Conservation (phyloP, 2,329 filamentous ascomycete species). For the Thermoascus crustaceus region DNA sequence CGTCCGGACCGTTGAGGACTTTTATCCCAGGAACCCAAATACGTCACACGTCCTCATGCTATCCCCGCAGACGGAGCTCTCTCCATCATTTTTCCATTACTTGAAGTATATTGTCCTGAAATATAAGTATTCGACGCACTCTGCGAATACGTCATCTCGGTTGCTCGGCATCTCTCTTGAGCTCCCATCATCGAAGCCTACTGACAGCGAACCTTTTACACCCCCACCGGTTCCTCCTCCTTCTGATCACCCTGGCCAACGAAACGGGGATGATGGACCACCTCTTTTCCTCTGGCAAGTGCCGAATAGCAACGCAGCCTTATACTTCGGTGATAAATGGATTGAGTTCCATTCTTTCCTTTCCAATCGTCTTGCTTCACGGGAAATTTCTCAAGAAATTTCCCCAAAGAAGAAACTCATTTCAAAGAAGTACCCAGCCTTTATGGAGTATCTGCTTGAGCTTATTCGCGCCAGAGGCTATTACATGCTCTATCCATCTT, state of each 20-base stretch:
- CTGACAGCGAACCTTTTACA: constrained; percentile 47
- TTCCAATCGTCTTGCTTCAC: constrained; percentile 47
- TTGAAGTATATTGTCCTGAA: constrained; percentile 69
- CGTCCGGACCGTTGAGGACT: constrained; percentile 72
- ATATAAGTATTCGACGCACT: constrained; percentile 60
- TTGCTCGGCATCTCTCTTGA: constrained; percentile 76
- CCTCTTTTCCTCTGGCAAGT: constrained; percentile 76
- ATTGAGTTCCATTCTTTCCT: constrained; percentile 74
- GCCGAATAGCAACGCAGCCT: constrained; percentile 70
- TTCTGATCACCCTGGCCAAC: constrained; percentile 2
- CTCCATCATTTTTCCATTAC: constrained; percentile 77
- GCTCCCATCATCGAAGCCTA: constrained; percentile 50
- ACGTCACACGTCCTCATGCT: constrained; percentile 75
- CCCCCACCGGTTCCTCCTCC: constrained; percentile 28
- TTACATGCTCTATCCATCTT: constrained; percentile 68
- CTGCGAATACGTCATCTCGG: constrained; percentile 39
- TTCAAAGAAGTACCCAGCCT: constrained; percentile 62
- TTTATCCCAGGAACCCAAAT: constrained; percentile 62
- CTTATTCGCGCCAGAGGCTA: constrained; percentile 71
- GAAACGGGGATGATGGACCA: constrained; percentile 19
- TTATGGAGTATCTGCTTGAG: constrained; percentile 70
- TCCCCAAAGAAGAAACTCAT: constrained; percentile 44
- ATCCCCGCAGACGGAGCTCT: constrained; percentile 71
- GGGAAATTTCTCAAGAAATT: constrained; percentile 15
- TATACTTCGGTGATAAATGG: constrained; percentile 85